A percentile compares a stretch with the other conserved stretches of the same genome.
Evolutionary conservation across 139 green algal genomes (phyloP).

Genomic region (Spirogloea muscicola): DNA sequence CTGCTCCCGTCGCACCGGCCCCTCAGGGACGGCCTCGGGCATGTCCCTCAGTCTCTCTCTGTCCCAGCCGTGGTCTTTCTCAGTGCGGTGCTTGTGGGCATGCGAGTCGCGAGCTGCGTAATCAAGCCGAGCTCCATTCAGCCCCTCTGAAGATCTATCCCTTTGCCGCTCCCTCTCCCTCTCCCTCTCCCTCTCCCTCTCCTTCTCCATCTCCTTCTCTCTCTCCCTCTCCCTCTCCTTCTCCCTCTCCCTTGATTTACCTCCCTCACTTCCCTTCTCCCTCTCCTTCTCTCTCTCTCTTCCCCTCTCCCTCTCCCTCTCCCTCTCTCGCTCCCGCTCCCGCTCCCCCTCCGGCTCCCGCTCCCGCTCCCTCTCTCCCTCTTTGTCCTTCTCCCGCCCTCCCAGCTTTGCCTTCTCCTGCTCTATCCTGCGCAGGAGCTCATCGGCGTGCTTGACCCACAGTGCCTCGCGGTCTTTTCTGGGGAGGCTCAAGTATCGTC

Average conservation of each 20-base stretch:
- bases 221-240: neutral
- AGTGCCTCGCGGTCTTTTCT: constrained; percentile 9
- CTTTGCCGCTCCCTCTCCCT: neutral
- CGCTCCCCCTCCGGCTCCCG: neutral
- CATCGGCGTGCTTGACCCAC: constrained; percentile 4
- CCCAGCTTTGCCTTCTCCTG: neutral
- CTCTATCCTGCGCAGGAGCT: neutral
- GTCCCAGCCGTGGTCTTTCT: no score
- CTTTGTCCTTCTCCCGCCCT: neutral
- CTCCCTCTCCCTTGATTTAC: neutral
- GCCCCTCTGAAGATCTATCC: neutral
- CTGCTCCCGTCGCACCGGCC: no score
- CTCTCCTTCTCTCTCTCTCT: constrained; percentile 1
- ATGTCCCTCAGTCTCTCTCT: no score
- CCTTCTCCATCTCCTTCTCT: neutral
- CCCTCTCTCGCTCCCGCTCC: neutral
- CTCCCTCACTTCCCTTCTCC: neutral
- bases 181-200: neutral
- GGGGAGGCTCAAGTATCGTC: neutral
- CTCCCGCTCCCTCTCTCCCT: neutral
- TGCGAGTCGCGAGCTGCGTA: no score
- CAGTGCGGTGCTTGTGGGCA: no score
- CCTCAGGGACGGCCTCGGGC: no score
- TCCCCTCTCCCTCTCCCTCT: no score
- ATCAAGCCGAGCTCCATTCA: no score